Evolutionary conservation across 371 early-diverging fungal genomes (phyloP).

Genomic region (Syncephalis plumigaleata): DNA sequence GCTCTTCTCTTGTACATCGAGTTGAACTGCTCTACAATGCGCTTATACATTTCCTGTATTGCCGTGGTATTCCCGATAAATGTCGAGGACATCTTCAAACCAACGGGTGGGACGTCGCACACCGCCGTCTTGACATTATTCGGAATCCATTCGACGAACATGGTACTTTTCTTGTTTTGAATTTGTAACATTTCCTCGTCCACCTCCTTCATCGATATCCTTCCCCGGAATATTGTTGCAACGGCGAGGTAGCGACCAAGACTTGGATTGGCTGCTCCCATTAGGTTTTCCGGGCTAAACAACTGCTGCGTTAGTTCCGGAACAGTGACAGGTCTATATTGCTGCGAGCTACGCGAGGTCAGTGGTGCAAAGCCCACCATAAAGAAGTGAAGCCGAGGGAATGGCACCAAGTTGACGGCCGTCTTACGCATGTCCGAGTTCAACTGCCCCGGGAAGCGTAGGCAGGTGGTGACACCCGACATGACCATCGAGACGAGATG

Average conservation of each 20-base stretch:
- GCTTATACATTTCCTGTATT: conserved; percentile 97
- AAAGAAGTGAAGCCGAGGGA: conserved; percentile 99
- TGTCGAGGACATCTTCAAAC: conserved; percentile 94
- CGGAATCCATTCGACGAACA: conserved; percentile 99
- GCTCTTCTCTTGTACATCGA: conserved; percentile 93
- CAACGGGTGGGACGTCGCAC: conserved; percentile 95
- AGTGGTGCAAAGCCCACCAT: conserved; percentile 98
- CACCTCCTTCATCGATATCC: conserved; percentile 96
- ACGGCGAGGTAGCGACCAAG: conserved; percentile 97
- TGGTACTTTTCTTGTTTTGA: conserved; percentile 90
- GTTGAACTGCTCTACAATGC: conserved; percentile 91
- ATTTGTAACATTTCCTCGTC: conserved; percentile 98
- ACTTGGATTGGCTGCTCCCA: conserved; percentile 97
- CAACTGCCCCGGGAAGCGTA: conserved; percentile 98
- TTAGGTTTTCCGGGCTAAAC: conserved; percentile 98
- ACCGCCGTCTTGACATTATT: conserved; percentile 98
- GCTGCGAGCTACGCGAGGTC: conserved; percentile 72
- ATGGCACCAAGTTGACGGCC: conserved; percentile 96
- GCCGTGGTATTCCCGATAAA: conserved; percentile 99
- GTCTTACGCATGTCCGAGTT: conserved; percentile 97
- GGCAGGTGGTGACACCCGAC: conserved; percentile 93
- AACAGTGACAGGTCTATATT: conserved; percentile 82
- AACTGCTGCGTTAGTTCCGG: conserved; percentile 95
- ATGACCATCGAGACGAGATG: conserved; percentile 83
- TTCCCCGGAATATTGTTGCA: conserved; percentile 97